Percentiles rank a stretch among this genome's conserved stretches.
Conservation (phyloP, 345 rosid genomes). For the Salix purpurea region DNA sequence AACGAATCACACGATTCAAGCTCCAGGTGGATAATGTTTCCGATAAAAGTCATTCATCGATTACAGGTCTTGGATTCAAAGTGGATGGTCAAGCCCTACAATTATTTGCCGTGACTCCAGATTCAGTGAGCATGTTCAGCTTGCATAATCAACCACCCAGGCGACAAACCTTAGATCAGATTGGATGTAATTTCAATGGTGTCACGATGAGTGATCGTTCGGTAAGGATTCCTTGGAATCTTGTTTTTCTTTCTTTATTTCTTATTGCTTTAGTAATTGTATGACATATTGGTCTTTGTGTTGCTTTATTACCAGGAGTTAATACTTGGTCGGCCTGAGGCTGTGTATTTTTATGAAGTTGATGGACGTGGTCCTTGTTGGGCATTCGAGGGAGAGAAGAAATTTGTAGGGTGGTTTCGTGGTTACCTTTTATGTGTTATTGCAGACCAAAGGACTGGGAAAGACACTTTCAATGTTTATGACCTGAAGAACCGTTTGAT, state of each 20-base stretch:
- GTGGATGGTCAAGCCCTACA: constrained; percentile 88
- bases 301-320: constrained; percentile 57
- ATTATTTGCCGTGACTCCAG: constrained; percentile 74
- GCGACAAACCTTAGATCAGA: constrained; percentile 76
- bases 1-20: constrained; percentile 82
- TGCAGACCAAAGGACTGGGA: constrained; percentile 75
- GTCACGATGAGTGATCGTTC: constrained; percentile 88
- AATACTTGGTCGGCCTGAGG: constrained; percentile 90
- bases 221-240: constrained; percentile 39
- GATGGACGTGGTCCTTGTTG: constrained; percentile 99
- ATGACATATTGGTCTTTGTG: constrained; percentile 1
- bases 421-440: constrained; percentile 90
- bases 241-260: not conserved
- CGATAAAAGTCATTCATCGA: constrained; percentile 36
- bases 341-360: constrained; percentile 89
- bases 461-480: constrained; percentile 69
- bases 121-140: constrained; percentile 67
- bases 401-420: constrained; percentile 88
- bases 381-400: constrained; percentile 99
- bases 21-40: constrained; percentile 61
- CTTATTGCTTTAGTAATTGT: constrained; percentile 1
- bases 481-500: constrained; percentile 88
- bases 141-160: constrained; percentile 71
- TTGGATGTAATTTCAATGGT: constrained; percentile 62
- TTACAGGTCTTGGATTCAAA: constrained; percentile 81